Evolutionary conservation across 2,329 filamentous ascomycete species (phyloP).

Genomic region (Hymenoscyphus fraxineus): DNA sequence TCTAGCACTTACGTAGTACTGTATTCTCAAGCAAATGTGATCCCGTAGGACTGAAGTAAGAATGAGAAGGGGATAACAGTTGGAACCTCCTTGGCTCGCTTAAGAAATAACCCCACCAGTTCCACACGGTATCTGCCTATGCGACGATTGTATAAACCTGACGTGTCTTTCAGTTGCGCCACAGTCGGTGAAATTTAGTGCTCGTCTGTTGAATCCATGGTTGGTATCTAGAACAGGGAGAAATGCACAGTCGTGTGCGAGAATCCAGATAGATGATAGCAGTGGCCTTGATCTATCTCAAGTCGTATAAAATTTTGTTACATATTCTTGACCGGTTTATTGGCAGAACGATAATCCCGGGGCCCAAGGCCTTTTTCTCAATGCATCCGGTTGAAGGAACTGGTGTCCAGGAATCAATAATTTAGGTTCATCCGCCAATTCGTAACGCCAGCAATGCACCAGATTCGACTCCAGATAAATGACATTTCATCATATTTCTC

Average conservation of each 20-base stretch:
- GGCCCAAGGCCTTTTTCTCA: not conserved
- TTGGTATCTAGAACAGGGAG: not conserved
- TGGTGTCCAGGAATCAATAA: not conserved
- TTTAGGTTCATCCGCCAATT: not conserved
- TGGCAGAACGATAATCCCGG: not conserved
- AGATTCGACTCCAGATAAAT: not conserved
- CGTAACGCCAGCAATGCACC: not conserved
- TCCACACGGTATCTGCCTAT: not conserved
- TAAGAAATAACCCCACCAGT: not conserved
- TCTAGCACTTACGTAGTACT: not conserved
- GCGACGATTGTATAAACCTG: not conserved
- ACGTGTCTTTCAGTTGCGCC: not conserved
- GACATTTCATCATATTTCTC: conserved; percentile 5
- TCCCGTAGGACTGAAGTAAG: not conserved
- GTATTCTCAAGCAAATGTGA: not conserved
- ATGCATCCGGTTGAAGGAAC: not conserved
- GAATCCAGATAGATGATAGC: too few relatives aligned
- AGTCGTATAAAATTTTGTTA: not conserved
- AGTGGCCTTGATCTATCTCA: too few relatives aligned
- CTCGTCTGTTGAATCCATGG: not conserved
- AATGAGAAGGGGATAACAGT: not conserved
- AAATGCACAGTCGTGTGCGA: not conserved
- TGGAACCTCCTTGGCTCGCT: not conserved
- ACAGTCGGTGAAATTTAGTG: not conserved
- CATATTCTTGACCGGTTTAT: not conserved